These are phyloP conservation scores for Asterophora lycoperdoides DNA, from an alignment of 768 basidiomycete species.

Conservation along the genomic window DNA sequence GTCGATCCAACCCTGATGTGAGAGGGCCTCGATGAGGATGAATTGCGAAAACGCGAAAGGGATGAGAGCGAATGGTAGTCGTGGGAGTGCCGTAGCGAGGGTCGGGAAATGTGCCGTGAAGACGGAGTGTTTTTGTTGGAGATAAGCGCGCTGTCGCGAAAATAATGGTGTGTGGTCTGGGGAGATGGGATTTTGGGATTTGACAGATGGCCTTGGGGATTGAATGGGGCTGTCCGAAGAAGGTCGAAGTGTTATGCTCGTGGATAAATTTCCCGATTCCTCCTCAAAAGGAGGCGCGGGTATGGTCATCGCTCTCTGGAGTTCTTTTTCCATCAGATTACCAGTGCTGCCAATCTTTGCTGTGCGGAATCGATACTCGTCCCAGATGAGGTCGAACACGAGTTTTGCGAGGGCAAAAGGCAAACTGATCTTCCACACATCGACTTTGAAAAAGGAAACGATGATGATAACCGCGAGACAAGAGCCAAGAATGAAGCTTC, in stretches of 20 bases:
- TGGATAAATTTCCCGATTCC: conserved; percentile 16
- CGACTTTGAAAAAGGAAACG: conserved; percentile 73
- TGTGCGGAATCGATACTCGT: conserved; percentile 40
- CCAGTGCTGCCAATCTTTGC: conserved; percentile 11
- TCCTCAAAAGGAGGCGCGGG: conserved; percentile 10
- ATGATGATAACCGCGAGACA: conserved; percentile 76
- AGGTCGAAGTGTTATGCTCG: conserved; percentile 8
- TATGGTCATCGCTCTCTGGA: conserved; percentile 26
- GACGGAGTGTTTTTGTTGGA: conserved; percentile 13
- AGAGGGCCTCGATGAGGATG: conserved; percentile 84
- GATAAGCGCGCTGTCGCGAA: conserved; percentile 13
- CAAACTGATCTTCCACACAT: conserved; percentile 82
- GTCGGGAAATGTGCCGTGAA: conserved; percentile 61
- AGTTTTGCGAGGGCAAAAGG: conserved; percentile 80
- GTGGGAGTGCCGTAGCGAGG: conserved; percentile 55
- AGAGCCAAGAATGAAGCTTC: conserved; percentile 57
- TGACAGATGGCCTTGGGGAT: conserved; percentile 1
- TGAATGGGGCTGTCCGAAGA: conserved; percentile 2
- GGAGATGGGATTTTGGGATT: conserved; percentile 1
- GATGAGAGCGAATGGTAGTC: conserved; percentile 77
- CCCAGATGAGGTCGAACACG: conserved; percentile 60
- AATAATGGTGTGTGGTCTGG: conserved; percentile 15
- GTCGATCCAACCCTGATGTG: conserved; percentile 85
- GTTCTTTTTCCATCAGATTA: conserved; percentile 24
- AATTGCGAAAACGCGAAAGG: conserved; percentile 96